These are phyloP conservation scores for Filobasidium floriforme DNA, from an alignment of 768 basidiomycete species.

Conservation along the genomic window DNA sequence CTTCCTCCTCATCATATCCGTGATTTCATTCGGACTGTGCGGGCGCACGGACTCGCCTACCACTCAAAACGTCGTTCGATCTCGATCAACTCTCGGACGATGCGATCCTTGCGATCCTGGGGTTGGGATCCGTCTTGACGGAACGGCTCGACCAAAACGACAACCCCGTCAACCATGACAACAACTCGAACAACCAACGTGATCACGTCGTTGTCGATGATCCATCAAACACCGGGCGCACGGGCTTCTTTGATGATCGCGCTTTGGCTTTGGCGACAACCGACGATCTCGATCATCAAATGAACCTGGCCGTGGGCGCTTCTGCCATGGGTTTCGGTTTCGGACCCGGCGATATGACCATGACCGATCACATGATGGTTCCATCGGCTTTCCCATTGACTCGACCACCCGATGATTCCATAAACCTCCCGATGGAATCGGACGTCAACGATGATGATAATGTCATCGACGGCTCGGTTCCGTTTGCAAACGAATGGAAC, in stretches of 20 bases:
- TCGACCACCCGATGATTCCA: neutral
- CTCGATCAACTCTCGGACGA: conserved; percentile 6
- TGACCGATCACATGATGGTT: neutral
- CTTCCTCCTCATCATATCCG: neutral
- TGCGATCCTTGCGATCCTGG: conserved; percentile 8
- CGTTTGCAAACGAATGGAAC: conserved; percentile 6
- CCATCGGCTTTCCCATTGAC: neutral
- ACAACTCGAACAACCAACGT: neutral
- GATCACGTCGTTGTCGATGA: neutral
- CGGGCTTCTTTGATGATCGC: neutral
- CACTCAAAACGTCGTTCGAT: conserved; percentile 7
- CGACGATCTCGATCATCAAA: neutral
- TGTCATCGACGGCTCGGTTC: neutral
- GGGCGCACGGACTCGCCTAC: neutral
- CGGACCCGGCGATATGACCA: neutral
- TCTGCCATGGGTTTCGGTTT: neutral
- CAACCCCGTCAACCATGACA: neutral
- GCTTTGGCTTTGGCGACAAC: neutral
- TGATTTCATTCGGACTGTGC: neutral
- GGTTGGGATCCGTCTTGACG: neutral
- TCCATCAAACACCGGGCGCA: neutral
- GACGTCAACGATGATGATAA: too few relatives aligned
- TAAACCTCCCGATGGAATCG: neutral
- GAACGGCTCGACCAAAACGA: neutral
- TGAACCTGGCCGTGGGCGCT: neutral